Evolutionary conservation across 257 asterid genomes (phyloP).

Genomic region (Coffea canephora): DNA sequence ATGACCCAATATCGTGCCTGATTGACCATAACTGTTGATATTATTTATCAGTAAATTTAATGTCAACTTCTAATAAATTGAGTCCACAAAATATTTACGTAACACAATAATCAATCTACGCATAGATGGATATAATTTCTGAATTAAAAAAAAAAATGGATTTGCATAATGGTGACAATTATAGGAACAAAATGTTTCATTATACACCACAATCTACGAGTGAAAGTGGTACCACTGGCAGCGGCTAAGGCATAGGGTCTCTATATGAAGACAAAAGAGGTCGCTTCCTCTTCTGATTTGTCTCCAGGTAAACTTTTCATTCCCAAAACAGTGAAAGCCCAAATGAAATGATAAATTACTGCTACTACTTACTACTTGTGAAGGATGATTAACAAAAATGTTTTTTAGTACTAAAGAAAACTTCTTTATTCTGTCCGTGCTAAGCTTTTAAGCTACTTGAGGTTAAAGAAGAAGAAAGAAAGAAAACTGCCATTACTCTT

Average conservation of each 20-base stretch:
- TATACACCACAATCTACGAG: background rate
- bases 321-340: constrained; percentile 9
- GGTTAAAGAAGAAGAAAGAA: background rate
- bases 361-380: background rate
- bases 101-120: background rate
- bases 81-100: too few relatives aligned
- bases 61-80: background rate
- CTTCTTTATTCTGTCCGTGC: background rate
- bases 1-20: too few relatives aligned
- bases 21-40: too few relatives aligned
- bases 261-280: background rate
- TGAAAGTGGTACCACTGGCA: background rate
- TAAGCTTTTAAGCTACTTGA: background rate
- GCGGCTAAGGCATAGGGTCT: constrained; percentile 1
- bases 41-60: too few relatives aligned
- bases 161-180: background rate
- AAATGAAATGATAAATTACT: constrained; percentile 3
- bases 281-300: constrained; percentile 3
- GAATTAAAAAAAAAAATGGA: background rate
- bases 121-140: background rate
- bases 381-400: background rate
- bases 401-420: background rate
- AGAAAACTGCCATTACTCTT: constrained; percentile 7
- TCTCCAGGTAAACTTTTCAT: constrained; percentile 1
- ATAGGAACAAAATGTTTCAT: background rate